These are phyloP conservation scores for Globisporangium acanthophoron DNA, from an alignment of 352 stramenopile genomes.

Conservation along the genomic window DNA sequence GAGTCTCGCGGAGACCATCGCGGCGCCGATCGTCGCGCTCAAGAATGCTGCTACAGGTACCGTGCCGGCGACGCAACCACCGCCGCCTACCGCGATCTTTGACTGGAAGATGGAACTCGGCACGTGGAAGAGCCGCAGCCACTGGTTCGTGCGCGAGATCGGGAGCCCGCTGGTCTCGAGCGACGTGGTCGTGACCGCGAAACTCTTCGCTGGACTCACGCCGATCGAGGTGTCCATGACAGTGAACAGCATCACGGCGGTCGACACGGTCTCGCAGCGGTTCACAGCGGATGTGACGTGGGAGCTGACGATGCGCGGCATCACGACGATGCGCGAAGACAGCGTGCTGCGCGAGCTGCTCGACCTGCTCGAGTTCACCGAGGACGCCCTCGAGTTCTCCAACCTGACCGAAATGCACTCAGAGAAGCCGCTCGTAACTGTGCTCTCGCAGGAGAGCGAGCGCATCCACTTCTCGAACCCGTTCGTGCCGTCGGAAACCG, in stretches of 20 bases:
- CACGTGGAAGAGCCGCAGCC: slow-evolving; percentile 29
- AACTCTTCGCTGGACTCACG: slow-evolving; percentile 18
- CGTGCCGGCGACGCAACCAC: neutral
- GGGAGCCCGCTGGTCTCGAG: slow-evolving; percentile 15
- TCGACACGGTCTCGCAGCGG: slow-evolving; percentile 25
- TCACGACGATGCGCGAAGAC: slow-evolving; percentile 29
- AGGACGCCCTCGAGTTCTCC: slow-evolving; percentile 23
- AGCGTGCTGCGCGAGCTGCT: slow-evolving; percentile 22
- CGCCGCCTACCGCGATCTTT: slow-evolving; percentile 25
- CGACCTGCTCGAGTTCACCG: slow-evolving; percentile 25
- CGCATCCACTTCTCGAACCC: neutral
- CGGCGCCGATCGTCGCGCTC: neutral
- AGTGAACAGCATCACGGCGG: slow-evolving; percentile 18
- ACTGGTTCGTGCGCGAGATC: slow-evolving; percentile 51
- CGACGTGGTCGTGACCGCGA: slow-evolving; percentile 5
- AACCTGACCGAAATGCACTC: slow-evolving; percentile 20
- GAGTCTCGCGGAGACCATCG: slow-evolving; percentile 1
- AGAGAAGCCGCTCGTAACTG: slow-evolving; percentile 4
- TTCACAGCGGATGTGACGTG: slow-evolving; percentile 29
- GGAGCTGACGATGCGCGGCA: slow-evolving; percentile 18
- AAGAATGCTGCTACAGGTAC: neutral
- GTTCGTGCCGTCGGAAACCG: no score
- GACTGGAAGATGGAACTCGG: slow-evolving; percentile 58
- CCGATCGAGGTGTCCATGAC: slow-evolving; percentile 18
- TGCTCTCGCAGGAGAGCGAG: slow-evolving; percentile 2